These are phyloP conservation scores for Colletotrichum cordylinicola DNA, from an alignment of 2,329 filamentous ascomycete genomes.

Conservation along the genomic window DNA sequence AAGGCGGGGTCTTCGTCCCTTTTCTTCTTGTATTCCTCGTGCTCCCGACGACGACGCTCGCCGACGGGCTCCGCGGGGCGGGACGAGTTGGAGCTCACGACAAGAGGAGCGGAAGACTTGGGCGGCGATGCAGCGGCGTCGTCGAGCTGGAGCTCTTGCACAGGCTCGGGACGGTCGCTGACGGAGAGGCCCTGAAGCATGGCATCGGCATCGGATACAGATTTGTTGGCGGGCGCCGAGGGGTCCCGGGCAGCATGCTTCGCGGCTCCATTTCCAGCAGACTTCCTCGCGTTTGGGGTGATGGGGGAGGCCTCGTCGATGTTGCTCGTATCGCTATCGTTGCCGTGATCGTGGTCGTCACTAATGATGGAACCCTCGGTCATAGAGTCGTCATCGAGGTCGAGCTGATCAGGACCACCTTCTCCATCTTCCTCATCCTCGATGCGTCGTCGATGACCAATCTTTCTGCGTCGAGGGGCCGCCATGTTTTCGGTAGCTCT, in stretches of 20 bases:
- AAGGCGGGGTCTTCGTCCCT: conserved; percentile 90
- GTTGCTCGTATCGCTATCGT: conserved; percentile 70
- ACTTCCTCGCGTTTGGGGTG: conserved; percentile 44
- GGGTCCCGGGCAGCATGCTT: conserved; percentile 38
- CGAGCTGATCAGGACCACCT: conserved; percentile 57
- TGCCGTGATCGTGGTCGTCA: conserved; percentile 64
- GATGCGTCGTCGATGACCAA: conserved; percentile 70
- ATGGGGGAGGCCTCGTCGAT: conserved; percentile 62
- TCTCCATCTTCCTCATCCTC: conserved; percentile 77
- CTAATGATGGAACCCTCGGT: conserved; percentile 68
- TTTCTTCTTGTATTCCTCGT: conserved; percentile 89
- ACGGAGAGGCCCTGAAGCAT: conserved; percentile 63
- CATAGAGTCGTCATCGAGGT: conserved; percentile 69
- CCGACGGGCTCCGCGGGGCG: conserved; percentile 62
- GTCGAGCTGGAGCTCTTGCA: conserved; percentile 54
- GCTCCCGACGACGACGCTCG: conserved; percentile 80
- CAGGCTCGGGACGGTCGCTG: conserved; percentile 44
- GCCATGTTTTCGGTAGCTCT: conserved; percentile 45
- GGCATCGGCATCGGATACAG: conserved; percentile 59
- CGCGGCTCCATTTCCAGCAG: conserved; percentile 43
- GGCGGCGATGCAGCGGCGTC: conserved; percentile 43
- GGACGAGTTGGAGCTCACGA: conserved; percentile 60
- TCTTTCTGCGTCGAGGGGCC: conserved; percentile 65
- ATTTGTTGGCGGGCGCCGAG: conserved; percentile 40
- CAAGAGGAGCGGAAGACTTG: conserved; percentile 53